Evolutionary conservation across 2,329 filamentous ascomycete species (phyloP), one percentile per base, ranked within the genome.

Genomic region (Xylaria sp.): DNA sequence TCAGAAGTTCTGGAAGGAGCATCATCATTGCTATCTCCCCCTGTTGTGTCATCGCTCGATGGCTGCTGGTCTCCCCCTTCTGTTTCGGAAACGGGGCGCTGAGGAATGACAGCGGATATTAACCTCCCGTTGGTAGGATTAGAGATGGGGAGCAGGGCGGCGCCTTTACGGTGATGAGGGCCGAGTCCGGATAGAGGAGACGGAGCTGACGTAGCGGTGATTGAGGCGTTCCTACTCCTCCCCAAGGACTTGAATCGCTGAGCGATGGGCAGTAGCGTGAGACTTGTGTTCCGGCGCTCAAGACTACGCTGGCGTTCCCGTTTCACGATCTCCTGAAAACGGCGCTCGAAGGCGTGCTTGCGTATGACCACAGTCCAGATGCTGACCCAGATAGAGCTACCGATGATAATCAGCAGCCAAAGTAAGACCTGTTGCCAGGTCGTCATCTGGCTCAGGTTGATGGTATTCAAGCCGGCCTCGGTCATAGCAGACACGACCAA

Each of bases 401-500:
- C 90, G 7, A 90, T 76, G 34, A 92, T 81, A 65, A 92, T 88
- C 51, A 91, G 81, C 2, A 89, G 64, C 74, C 89, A 91, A 4
- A 92, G 82, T 12, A 91, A 78, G 21, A 85, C 78, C 74, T 93
- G 90, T 75, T 93, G 90, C 74, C 88, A 90, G 2, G 86, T 89
- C 45, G 89, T 91, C 75, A 92, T 79, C 56, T 84, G 81, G 61
- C 85, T 89, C 12, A 92, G 77, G 74, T 90, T 88, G 71, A 89
- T 86, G 8, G 89, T 91, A 72, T 90, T 78, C 30, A 76, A 80
- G 1, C 90, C 90, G 8, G 90, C 86, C 68, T 88, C 83, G 1
- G 89, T 91, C 85, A 92, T 91, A 51, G 90, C 89, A 68, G 86
- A 89, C 50, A 88, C 82, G 60, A 86, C 85, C 32, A 92, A 78